These are phyloP conservation scores for Yamadazyma atmosphaerica DNA, from an alignment of 1,139 yeast genomes.

Conservation along the genomic window DNA sequence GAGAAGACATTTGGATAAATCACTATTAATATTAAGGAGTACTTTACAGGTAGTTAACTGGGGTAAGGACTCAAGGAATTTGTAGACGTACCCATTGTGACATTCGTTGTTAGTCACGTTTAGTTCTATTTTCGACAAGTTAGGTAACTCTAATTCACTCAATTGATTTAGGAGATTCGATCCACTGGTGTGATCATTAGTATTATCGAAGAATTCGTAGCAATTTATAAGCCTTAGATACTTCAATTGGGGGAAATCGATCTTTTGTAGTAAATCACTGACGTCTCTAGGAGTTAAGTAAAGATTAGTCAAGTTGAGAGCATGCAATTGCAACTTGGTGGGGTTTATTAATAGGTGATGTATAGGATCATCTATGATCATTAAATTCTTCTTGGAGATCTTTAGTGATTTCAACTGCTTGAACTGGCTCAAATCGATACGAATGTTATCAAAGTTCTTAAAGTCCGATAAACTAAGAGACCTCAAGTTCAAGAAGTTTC, in stretches of 20 bases:
- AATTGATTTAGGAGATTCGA: conserved; percentile 7
- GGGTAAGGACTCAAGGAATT: conserved; percentile 11
- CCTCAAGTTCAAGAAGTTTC: conserved; percentile 12
- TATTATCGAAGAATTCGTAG: conserved; percentile 13
- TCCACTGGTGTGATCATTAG: conserved; percentile 14
- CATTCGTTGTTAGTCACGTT: conserved; percentile 20
- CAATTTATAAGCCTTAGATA: conserved; percentile 23
- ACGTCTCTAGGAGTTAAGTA: conserved; percentile 17
- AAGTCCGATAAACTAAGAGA: conserved; percentile 22
- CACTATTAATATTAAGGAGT: conserved; percentile 11
- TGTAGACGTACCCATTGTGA: conserved; percentile 15
- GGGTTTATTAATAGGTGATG: conserved; percentile 14
- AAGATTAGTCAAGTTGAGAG: conserved; percentile 20
- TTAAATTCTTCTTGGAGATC: conserved; percentile 17
- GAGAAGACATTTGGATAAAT: not conserved
- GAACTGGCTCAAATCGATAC: conserved; percentile 17
- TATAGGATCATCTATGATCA: conserved; percentile 16
- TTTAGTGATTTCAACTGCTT: conserved; percentile 18
- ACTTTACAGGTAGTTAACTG: conserved; percentile 16
- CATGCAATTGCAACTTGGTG: conserved; percentile 11
- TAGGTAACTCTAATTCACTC: conserved; percentile 4
- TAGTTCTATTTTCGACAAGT: conserved; percentile 16
- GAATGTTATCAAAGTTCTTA: conserved; percentile 14
- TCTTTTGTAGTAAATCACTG: conserved; percentile 11
- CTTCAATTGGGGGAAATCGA: conserved; percentile 16